A percentile compares a stretch with the other conserved stretches of the same genome.
These are phyloP conservation scores for Spiraea crenata DNA, from an alignment of 331 rosid species.

Conservation along the genomic window DNA sequence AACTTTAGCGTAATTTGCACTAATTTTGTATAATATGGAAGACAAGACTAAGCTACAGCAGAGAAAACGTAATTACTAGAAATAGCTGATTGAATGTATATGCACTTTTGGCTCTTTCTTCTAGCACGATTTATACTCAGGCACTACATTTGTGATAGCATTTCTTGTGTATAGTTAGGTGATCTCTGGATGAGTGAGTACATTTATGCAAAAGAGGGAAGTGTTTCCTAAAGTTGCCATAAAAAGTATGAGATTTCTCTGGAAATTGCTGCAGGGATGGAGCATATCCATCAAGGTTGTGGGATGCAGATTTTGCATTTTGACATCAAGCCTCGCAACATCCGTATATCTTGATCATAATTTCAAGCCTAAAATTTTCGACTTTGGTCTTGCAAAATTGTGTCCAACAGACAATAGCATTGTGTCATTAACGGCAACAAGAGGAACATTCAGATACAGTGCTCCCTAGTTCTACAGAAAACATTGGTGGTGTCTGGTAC, in stretches of 20 bases:
- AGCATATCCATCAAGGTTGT: constrained; percentile 23
- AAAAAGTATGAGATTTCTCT: neutral
- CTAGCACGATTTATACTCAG: neutral
- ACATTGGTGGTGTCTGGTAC: neutral
- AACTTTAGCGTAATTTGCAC: too few relatives aligned
- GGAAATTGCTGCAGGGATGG: constrained; percentile 12
- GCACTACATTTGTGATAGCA: neutral
- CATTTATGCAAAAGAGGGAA: neutral
- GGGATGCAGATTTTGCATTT: constrained; percentile 19
- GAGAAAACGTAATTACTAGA: too few relatives aligned
- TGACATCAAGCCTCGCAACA: too few relatives aligned
- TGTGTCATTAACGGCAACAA: neutral
- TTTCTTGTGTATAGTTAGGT: constrained; percentile 3
- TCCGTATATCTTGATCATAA: constrained; percentile 12
- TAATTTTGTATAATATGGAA: too few relatives aligned
- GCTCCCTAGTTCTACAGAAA: neutral
- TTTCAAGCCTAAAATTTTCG: constrained; percentile 8
- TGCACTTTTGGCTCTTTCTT: neutral
- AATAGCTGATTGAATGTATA: too few relatives aligned
- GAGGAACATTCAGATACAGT: neutral
- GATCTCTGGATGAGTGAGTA: constrained; percentile 15
- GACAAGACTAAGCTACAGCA: too few relatives aligned
- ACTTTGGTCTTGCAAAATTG: constrained; percentile 10
- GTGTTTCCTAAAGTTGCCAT: neutral
- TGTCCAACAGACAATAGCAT: neutral